Evolutionary conservation across 306 rosid genomes (phyloP).

Genomic region (Carpinus fangiana): DNA sequence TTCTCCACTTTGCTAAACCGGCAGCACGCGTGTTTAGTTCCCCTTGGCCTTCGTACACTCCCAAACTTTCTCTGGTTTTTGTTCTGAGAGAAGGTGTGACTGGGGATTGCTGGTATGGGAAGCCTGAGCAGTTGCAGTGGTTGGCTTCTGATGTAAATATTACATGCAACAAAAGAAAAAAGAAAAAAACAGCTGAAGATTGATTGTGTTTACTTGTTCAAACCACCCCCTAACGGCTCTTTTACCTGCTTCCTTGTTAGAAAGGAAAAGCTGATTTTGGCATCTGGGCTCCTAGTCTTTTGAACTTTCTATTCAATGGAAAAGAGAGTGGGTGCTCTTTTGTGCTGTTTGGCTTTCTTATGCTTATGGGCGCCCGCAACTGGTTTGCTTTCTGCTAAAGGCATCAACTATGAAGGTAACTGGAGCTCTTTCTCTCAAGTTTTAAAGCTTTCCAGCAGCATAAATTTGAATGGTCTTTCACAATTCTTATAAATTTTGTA

Average conservation of each 20-base stretch:
- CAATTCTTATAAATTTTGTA: constrained; percentile 28
- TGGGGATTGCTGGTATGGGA: constrained; percentile 41
- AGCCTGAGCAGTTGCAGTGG: constrained; percentile 26
- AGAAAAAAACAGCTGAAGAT: constrained; percentile 35
- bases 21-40: constrained; percentile 41
- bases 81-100: constrained; percentile 51
- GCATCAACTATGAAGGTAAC: constrained; percentile 91
- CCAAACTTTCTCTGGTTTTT: constrained; percentile 35
- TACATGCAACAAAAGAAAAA: constrained; percentile 36
- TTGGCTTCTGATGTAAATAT: constrained; percentile 43
- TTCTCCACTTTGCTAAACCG: constrained; percentile 47
- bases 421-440: constrained; percentile 17
- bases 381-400: constrained; percentile 71
- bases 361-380: constrained; percentile 48
- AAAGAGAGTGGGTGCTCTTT: constrained; percentile 29
- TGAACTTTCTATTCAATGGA: constrained; percentile 48
- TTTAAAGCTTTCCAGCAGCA: not conserved
- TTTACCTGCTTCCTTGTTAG: constrained; percentile 22
- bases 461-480: not conserved
- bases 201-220: constrained; percentile 43
- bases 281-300: constrained; percentile 24
- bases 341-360: constrained; percentile 43
- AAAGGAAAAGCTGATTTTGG: constrained; percentile 25
- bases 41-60: constrained; percentile 40
- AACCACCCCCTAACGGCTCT: constrained; percentile 38